phyloP scores from a whole-genome alignment of 106 monocot species.

The Acorus gramineus region DNA sequence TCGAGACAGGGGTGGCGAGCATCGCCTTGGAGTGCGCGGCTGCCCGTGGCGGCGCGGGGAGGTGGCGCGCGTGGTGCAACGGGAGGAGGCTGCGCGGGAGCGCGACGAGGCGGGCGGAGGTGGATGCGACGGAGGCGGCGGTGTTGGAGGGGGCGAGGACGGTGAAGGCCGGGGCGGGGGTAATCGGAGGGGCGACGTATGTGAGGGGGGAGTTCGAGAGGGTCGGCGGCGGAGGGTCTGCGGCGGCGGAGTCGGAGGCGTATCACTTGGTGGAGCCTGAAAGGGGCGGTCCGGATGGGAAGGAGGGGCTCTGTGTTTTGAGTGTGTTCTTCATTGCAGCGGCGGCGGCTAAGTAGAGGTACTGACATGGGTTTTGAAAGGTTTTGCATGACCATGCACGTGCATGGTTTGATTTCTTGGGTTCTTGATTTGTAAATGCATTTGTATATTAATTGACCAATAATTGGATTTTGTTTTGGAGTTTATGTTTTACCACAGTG shows the following conservation, averaged over 20 bases:
- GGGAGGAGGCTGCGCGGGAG: conserved; percentile 20
- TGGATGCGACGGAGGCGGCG: conserved; percentile 7
- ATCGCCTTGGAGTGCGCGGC: background rate
- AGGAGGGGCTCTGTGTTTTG: too few relatives aligned
- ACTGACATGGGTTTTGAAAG: too few relatives aligned
- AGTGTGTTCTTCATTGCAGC: too few relatives aligned
- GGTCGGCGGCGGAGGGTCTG: background rate
- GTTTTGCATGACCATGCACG: too few relatives aligned
- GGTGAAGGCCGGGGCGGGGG: conserved; percentile 26
- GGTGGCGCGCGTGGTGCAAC: conserved; percentile 27
- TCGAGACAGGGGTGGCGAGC: background rate
- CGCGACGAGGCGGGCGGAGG: conserved; percentile 4
- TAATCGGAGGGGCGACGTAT: background rate
- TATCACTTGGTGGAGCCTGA: too few relatives aligned
- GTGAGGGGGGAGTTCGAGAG: background rate
- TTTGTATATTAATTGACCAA: too few relatives aligned
- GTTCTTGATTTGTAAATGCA: too few relatives aligned
- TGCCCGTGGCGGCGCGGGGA: background rate
- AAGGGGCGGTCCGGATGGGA: too few relatives aligned
- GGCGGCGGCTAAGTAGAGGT: too few relatives aligned
- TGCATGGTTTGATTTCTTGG: too few relatives aligned
- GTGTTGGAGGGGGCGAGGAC: conserved; percentile 11
- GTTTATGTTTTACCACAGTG: too few relatives aligned
- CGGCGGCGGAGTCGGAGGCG: background rate
- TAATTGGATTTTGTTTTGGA: too few relatives aligned